A percentile compares a stretch with the other conserved stretches of the same genome.
Evolutionary conservation across 2,329 filamentous ascomycete genomes (phyloP).

Genomic region (Massarina eburnea): DNA sequence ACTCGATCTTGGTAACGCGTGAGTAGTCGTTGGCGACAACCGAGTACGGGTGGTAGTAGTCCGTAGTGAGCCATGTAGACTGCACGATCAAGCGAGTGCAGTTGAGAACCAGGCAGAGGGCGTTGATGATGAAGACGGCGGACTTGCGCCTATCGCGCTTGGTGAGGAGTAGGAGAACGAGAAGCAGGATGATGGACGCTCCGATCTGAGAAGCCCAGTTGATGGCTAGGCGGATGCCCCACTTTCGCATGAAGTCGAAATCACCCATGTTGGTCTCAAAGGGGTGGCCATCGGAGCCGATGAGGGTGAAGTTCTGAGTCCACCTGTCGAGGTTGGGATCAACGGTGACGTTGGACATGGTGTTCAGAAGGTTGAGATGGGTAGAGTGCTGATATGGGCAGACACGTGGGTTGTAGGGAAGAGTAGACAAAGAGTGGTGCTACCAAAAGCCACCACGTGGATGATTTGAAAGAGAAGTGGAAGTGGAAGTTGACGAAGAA

Average conservation of each 20-base stretch:
- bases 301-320: conserved; percentile 54
- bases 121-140: conserved; percentile 66
- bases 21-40: conserved; percentile 59
- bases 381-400: background rate
- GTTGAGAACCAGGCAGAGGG: conserved; percentile 61
- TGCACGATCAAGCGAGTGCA: conserved; percentile 61
- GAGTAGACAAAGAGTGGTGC: conserved; percentile 8
- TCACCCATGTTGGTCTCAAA: conserved; percentile 46
- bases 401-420: conserved; percentile 7
- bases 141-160: conserved; percentile 65
- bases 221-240: conserved; percentile 56
- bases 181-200: conserved; percentile 64
- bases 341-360: conserved; percentile 12
- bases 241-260: conserved; percentile 51
- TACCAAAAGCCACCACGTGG: background rate
- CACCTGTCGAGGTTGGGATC: conserved; percentile 51
- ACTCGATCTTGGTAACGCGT: conserved; percentile 48
- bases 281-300: conserved; percentile 46
- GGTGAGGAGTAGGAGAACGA: conserved; percentile 69
- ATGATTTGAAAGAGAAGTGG: background rate
- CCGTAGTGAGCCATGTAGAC: conserved; percentile 61
- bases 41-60: conserved; percentile 63
- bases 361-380: background rate
- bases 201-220: conserved; percentile 73
- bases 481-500: conserved; percentile 1